A percentile compares a stretch with the other conserved stretches of the same genome.
phyloP scores from a whole-genome alignment of 1,139 yeast genomes.

The Hemisphaericaspora xylanilytica region DNA sequence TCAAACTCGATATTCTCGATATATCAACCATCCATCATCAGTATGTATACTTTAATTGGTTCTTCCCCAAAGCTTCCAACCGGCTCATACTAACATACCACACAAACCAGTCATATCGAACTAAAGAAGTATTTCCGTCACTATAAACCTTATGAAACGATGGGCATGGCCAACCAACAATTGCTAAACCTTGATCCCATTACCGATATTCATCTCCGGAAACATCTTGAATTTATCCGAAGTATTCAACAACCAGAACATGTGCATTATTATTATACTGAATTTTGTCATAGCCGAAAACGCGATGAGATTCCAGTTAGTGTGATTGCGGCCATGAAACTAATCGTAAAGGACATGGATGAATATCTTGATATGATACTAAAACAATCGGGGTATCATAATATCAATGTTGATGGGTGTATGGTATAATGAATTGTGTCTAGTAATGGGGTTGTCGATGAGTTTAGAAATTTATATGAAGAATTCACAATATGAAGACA shows the following conservation, averaged over 20 bases:
- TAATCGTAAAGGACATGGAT: slow-evolving; percentile 7
- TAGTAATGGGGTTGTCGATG: too few species aligned
- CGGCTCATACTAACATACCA: slow-evolving; percentile 5
- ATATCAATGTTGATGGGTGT: slow-evolving; percentile 9
- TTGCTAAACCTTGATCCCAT: slow-evolving; percentile 5
- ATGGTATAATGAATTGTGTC: too few species aligned
- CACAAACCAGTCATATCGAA: slow-evolving; percentile 5
- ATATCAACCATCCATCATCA: slow-evolving; percentile 6
- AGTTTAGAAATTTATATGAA: too few species aligned
- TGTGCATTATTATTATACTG: background rate
- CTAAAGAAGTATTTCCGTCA: slow-evolving; percentile 10
- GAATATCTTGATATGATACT: slow-evolving; percentile 8
- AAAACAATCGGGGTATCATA: slow-evolving; percentile 8
- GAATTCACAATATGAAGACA: too few species aligned
- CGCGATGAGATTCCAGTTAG: slow-evolving; percentile 4
- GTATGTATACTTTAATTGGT: slow-evolving; percentile 5
- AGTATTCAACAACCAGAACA: slow-evolving; percentile 8
- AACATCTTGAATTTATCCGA: slow-evolving; percentile 12
- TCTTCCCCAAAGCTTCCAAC: background rate
- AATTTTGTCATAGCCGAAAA: background rate
- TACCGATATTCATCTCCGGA: slow-evolving; percentile 11
- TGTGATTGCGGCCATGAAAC: slow-evolving; percentile 4
- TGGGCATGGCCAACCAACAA: background rate
- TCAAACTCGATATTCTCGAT: slow-evolving; percentile 10
- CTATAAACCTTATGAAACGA: slow-evolving; percentile 2